Percentiles rank a stretch among this genome's conserved stretches.
Conservation (phyloP, 805 yeast genomes). For the Ogataea chonburiensis region DNA sequence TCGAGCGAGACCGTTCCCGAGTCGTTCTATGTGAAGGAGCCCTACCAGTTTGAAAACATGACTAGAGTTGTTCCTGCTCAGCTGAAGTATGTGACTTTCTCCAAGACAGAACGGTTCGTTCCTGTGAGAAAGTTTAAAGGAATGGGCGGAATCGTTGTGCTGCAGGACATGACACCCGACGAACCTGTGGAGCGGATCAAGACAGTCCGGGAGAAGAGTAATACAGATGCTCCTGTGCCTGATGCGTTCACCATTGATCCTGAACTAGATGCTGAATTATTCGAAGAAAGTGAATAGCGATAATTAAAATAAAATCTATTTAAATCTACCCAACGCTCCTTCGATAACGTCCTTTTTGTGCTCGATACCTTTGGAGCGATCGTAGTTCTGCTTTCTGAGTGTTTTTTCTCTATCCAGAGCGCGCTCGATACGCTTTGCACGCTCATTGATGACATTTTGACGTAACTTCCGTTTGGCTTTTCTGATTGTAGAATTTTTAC, state of each 20-base stretch:
- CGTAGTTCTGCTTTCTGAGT: slow-evolving; percentile 52
- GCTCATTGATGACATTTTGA: slow-evolving; percentile 81
- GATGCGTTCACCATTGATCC: slow-evolving; percentile 66
- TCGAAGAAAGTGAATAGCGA: slow-evolving; percentile 27
- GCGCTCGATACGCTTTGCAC: slow-evolving; percentile 72
- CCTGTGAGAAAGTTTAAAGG: slow-evolving; percentile 81
- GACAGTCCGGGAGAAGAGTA: slow-evolving; percentile 77
- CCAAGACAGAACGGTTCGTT: slow-evolving; percentile 68
- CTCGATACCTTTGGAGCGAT: slow-evolving; percentile 44
- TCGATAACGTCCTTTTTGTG: slow-evolving; percentile 53
- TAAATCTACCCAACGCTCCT: slow-evolving; percentile 51
- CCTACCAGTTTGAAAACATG: slow-evolving; percentile 73
- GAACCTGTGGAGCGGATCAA: slow-evolving; percentile 67
- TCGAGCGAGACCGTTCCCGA: slow-evolving; percentile 37
- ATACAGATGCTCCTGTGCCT: slow-evolving; percentile 72
- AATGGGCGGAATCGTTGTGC: slow-evolving; percentile 66
- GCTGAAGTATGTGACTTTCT: slow-evolving; percentile 75
- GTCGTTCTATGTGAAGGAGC: slow-evolving; percentile 53
- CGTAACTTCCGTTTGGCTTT: slow-evolving; percentile 78
- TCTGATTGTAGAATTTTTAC: slow-evolving; percentile 82
- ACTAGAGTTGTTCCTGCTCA: slow-evolving; percentile 90
- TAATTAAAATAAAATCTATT: slow-evolving; percentile 19
- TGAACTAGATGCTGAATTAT: slow-evolving; percentile 30
- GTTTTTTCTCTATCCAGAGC: slow-evolving; percentile 74
- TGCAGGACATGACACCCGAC: slow-evolving; percentile 60